Evolutionary conservation across 495 filamentous ascomycete species (phyloP).

Genomic region (Rusavskia elegans): DNA sequence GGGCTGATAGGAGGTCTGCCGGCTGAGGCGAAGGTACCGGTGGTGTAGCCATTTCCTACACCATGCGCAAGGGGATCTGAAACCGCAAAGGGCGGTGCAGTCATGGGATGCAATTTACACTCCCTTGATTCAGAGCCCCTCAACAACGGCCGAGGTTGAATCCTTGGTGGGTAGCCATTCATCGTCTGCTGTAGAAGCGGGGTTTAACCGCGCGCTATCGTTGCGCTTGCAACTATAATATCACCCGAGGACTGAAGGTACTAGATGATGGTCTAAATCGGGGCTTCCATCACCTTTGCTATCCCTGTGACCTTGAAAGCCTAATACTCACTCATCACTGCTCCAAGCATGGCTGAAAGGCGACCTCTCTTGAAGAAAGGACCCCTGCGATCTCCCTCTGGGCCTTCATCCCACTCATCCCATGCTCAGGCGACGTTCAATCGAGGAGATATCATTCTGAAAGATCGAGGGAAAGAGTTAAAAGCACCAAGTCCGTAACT

Average conservation of each 20-base stretch:
- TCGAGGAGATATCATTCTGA: not conserved
- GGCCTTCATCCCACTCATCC: not conserved
- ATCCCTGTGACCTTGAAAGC: too few species aligned
- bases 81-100: constrained; percentile 7
- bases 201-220: too few species aligned
- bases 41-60: not conserved
- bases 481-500: not conserved
- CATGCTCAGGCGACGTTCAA: not conserved
- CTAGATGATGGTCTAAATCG: too few species aligned
- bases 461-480: not conserved
- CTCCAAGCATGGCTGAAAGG: too few species aligned
- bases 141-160: too few species aligned
- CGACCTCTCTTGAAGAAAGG: not conserved
- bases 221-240: too few species aligned
- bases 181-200: too few species aligned
- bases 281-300: too few species aligned
- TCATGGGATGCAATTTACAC: not conserved
- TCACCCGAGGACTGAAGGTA: too few species aligned
- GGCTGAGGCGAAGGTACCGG: not conserved
- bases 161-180: too few species aligned
- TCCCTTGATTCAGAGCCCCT: not conserved
- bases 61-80: constrained; percentile 2
- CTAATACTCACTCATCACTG: too few species aligned
- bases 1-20: constrained; percentile 1
- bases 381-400: not conserved